Evolutionary conservation across 768 basidiomycete species (phyloP), one percentile per base, ranked within the genome.

Genomic region (Mycena latifolia): DNA sequence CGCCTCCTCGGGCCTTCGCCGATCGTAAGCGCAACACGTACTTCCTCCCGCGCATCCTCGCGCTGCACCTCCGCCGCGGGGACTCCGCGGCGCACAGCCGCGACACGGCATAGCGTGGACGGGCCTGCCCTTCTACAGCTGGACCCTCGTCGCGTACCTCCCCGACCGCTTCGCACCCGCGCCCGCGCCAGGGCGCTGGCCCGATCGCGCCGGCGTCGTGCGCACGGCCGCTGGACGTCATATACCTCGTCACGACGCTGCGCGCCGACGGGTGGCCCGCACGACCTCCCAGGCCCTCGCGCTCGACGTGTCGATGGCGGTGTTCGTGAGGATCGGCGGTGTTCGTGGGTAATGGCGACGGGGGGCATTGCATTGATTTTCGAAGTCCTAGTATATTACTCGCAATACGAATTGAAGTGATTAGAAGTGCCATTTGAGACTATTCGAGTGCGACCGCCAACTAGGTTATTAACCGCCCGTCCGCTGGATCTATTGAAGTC

Each of bases 181-280:
- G 33, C 39, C 54, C 12, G 50, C 45, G 41, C 71, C 67, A 25
- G 62, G 72, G 35, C 78, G 77, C 61, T 71, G 71, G 67, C 77
- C 77, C 2, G 65, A 70, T 17, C 24, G 60, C 24, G 65, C 57
- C n/a, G 43, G 69, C 25, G 60, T 77, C 11, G 63, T 72, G 33
- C 25, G 37, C 29, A 46, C 66, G 51, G 48, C 74, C 11, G 58
- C 43, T 81, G 62, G 76, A 77, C 56, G 72, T 76, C 39, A 66
- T 82, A 67, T 81, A 79, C 65, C 35, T 82, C 24, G 54, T 81
- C 72, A 82, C 80, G 56, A 81, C 71, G 56, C 57, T 82, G 58
- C 50, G 54, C 55, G 70, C 58, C 53, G 80, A 79, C 37, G 77
- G 77, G 18, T 82, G 79, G 78, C 75, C 71, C 5, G 76, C 25